These are phyloP conservation scores for Erigeron canadensis DNA, from an alignment of 129 eudicot genomes.

Conservation along the genomic window DNA sequence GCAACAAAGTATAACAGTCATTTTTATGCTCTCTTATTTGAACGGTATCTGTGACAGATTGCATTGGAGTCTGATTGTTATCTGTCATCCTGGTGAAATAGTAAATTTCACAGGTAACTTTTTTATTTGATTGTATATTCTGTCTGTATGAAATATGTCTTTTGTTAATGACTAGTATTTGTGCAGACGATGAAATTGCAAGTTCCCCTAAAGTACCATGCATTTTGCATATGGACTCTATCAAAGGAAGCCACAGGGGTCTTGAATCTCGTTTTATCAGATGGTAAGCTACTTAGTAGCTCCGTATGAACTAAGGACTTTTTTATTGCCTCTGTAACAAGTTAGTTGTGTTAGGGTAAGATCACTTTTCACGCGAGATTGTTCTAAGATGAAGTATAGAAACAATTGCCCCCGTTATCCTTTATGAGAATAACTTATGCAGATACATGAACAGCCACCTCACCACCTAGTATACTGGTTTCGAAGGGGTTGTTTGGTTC, in stretches of 20 bases:
- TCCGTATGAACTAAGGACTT: not conserved
- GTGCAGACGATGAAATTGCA: conserved; percentile 49
- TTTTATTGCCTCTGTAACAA: not conserved
- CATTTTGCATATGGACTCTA: conserved; percentile 81
- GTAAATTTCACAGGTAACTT: conserved; percentile 38
- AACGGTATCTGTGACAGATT: conserved; percentile 45
- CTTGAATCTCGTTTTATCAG: conserved; percentile 43
- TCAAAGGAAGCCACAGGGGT: conserved; percentile 82
- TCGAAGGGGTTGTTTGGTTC: too few species aligned
- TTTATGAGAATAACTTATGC: not conserved
- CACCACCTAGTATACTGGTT: not conserved
- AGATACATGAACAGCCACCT: not conserved
- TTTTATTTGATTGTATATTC: conserved; percentile 8
- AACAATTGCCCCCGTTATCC: too few species aligned
- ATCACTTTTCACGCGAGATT: not conserved
- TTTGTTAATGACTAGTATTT: conserved; percentile 10
- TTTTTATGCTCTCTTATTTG: conserved; percentile 9
- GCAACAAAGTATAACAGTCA: conserved; percentile 3
- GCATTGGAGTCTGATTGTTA: conserved; percentile 85
- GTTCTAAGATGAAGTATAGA: not conserved
- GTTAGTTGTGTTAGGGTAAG: conserved; percentile 1
- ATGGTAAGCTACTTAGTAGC: conserved; percentile 40
- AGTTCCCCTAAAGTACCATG: conserved; percentile 50
- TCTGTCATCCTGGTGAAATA: conserved; percentile 84
- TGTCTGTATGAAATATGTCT: conserved; percentile 6